phyloP scores from a whole-genome alignment of 148 eudicot genomes.

The Rhododendron vialii region DNA sequence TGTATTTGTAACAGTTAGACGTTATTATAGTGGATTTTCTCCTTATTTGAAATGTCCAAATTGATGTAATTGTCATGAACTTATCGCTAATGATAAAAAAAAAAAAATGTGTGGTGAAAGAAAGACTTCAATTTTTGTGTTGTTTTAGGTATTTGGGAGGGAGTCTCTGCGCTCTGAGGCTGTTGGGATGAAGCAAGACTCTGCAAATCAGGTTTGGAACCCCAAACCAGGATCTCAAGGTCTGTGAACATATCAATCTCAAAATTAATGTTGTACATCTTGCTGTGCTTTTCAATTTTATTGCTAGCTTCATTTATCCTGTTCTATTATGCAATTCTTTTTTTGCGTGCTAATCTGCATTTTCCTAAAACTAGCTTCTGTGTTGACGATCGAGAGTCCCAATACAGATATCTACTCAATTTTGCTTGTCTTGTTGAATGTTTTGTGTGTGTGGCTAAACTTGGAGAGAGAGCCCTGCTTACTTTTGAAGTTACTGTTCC shows the following conservation, averaged over 20 bases:
- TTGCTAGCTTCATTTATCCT: neutral
- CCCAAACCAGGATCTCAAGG: neutral
- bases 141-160: neutral
- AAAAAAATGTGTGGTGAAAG: neutral
- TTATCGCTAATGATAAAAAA: too few relatives aligned
- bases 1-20: neutral
- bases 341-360: neutral
- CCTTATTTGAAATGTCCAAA: neutral
- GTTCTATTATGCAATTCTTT: neutral
- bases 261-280: neutral
- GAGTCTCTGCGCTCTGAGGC: neutral
- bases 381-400: neutral
- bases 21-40: neutral
- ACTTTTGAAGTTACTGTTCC: neutral
- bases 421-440: neutral
- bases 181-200: slow-evolving; percentile 7
- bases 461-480: neutral
- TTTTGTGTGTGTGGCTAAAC: neutral
- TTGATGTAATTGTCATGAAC: too few relatives aligned
- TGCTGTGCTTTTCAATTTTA: neutral
- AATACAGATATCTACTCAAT: neutral
- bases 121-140: neutral
- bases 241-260: neutral
- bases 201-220: slow-evolving; percentile 1
- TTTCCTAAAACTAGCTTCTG: neutral